These are phyloP conservation scores for Penstemon eatonii DNA, from an alignment of 257 asterid species.

Conservation along the genomic window DNA sequence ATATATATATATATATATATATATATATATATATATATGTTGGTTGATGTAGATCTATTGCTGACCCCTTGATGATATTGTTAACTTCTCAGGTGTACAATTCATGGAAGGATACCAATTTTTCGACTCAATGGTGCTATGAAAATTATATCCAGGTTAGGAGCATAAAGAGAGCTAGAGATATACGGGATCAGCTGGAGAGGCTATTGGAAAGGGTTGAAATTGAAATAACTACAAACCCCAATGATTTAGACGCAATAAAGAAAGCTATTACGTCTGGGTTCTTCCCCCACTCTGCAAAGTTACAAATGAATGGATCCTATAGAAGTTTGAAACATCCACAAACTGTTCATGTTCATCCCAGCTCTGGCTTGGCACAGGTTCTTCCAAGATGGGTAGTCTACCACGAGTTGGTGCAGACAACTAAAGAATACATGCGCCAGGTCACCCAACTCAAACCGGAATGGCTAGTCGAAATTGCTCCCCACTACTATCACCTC, in stretches of 20 bases:
- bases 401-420: constrained; percentile 83
- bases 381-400: constrained; percentile 80
- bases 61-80: constrained; percentile 3
- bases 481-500: constrained; percentile 83
- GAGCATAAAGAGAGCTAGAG: constrained; percentile 91
- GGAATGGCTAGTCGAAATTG: constrained; percentile 86
- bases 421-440: constrained; percentile 90
- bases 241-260: constrained; percentile 58
- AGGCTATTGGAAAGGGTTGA: constrained; percentile 82
- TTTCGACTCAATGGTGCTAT: constrained; percentile 87
- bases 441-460: constrained; percentile 84
- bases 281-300: constrained; percentile 78
- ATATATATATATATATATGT: background rate
- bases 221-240: constrained; percentile 57
- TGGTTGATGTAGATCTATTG: background rate
- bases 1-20: no score
- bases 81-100: constrained; percentile 58
- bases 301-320: constrained; percentile 73
- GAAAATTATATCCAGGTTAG: constrained; percentile 93
- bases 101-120: constrained; percentile 86
- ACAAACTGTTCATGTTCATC: constrained; percentile 81
- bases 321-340: constrained; percentile 78
- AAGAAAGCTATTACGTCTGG: constrained; percentile 80
- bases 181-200: constrained; percentile 88
- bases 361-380: constrained; percentile 86